Evolutionary conservation across 805 yeast genomes (phyloP), one percentile per base, ranked within the genome.

Genomic region (Ogataea trehaloabstinens): DNA sequence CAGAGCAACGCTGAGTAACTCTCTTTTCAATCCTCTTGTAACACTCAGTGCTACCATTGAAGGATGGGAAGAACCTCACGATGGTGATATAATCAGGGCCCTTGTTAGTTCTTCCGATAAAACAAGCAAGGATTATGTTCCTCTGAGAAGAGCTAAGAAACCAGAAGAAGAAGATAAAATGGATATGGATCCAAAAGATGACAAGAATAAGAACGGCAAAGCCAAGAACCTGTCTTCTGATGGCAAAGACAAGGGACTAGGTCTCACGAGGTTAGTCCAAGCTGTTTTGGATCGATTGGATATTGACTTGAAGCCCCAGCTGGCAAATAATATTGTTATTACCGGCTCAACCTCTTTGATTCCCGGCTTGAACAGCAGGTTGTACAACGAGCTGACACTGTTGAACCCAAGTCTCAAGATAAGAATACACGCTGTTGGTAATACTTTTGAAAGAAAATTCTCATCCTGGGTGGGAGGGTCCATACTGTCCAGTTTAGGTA

Each of bases 381-480:
- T 90, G 42, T 78, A 81, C 60, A 67, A 74, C 32, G 96, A 89
- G 52, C 65, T 90, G 38, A 73, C 80, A 21, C 68, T 71, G 37
- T 66, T 73, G 42, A 80, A 89, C 53, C 95, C 96, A 5, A 95
- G 95, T 25, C 70, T 89, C 49, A 90, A 90, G 61, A 80, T 89
- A 30, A 71, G 96, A 56, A 73, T 90, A 24, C 84, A 88, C 50
- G 82, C 95, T 2, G 77, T 83, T 5, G 96, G 96, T 31, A 81
- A 80, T 53, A 61, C 82, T 4, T 71, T 72, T 40, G 96, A 90
- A 63, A 75, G 96, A 56, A 76, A 78, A 48, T 83, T 76, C 56
- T 85, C 88, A 44, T 71, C 91, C 6, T 90, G 96, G 96, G 75
- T 90, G 35, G 97, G 97, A 31, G 96, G 96, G 6, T 82, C 91